Percentiles rank a stretch among this genome's conserved stretches.
These are phyloP conservation scores for Sporothrix luriei DNA, from an alignment of 2,329 filamentous ascomycete species.

Conservation along the genomic window DNA sequence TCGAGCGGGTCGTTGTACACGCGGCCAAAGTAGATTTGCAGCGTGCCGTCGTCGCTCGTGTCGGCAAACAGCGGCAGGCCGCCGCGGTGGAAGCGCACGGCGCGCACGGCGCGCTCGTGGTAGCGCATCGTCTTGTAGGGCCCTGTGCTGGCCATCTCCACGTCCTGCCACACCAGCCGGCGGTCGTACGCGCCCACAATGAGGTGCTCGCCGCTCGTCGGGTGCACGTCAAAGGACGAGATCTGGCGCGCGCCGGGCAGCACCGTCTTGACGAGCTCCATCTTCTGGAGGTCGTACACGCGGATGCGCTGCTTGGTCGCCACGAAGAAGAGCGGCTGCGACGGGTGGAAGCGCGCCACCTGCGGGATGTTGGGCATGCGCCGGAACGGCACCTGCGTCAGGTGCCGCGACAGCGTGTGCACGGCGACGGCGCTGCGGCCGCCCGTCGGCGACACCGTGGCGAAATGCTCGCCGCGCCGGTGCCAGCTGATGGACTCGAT, in stretches of 20 bases:
- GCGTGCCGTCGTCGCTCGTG: constrained; percentile 87
- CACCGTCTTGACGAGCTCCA: constrained; percentile 89
- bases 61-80: constrained; percentile 85
- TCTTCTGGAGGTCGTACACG: constrained; percentile 88
- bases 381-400: constrained; percentile 92
- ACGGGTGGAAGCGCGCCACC: constrained; percentile 91
- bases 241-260: constrained; percentile 94
- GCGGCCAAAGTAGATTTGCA: constrained; percentile 97
- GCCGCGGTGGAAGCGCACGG: constrained; percentile 82
- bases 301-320: constrained; percentile 92
- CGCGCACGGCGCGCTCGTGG: constrained; percentile 86
- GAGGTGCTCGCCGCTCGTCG: constrained; percentile 81
- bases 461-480: constrained; percentile 89
- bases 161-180: constrained; percentile 92
- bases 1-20: constrained; percentile 94
- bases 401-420: constrained; percentile 91
- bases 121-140: constrained; percentile 98
- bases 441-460: constrained; percentile 81
- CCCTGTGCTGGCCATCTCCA: constrained; percentile 77
- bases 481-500: constrained; percentile 95
- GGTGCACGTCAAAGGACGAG: constrained; percentile 88
- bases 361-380: constrained; percentile 74
- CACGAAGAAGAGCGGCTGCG: constrained; percentile 90
- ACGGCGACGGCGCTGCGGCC: constrained; percentile 83
- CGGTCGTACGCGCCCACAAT: constrained; percentile 95